phyloP scores from a whole-genome alignment of 306 rosid species.

The Gastrolobium bilobum region DNA sequence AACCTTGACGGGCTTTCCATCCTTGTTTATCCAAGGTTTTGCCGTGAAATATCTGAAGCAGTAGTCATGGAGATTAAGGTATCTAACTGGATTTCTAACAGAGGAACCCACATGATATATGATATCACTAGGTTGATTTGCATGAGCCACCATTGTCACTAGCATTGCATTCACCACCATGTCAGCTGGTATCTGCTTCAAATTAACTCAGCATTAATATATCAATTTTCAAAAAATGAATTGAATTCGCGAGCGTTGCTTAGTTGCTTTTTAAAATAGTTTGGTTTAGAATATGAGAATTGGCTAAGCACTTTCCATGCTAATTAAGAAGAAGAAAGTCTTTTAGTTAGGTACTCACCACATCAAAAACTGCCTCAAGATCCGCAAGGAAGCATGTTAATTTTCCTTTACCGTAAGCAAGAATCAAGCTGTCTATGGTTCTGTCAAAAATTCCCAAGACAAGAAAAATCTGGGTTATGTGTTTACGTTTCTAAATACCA shows the following conservation, averaged over 20 bases:
- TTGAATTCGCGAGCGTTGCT: too few relatives aligned
- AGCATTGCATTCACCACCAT: slow-evolving; percentile 84
- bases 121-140: slow-evolving; percentile 52
- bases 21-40: slow-evolving; percentile 76
- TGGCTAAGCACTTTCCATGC: too few relatives aligned
- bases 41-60: slow-evolving; percentile 61
- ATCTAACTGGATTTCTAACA: slow-evolving; percentile 53
- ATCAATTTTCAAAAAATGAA: too few relatives aligned
- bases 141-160: slow-evolving; percentile 69
- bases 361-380: slow-evolving; percentile 57
- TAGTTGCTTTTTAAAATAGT: too few relatives aligned
- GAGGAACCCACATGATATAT: slow-evolving; percentile 88
- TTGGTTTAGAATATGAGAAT: too few relatives aligned
- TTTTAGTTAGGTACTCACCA: slow-evolving; percentile 56
- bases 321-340: too few relatives aligned
- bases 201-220: too few relatives aligned
- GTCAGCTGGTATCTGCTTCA: slow-evolving; percentile 80
- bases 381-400: slow-evolving; percentile 68
- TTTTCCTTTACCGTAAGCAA: slow-evolving; percentile 85
- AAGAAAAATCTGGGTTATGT: neutral
- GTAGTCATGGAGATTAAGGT: slow-evolving; percentile 55
- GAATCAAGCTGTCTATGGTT: slow-evolving; percentile 77
- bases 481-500: neutral
- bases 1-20: slow-evolving; percentile 75
- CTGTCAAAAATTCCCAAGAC: slow-evolving; percentile 50